Evolutionary conservation across 106 monocot genomes (phyloP), one percentile per base, ranked within the genome.

Genomic region (Acanthochlamys bracteata): DNA sequence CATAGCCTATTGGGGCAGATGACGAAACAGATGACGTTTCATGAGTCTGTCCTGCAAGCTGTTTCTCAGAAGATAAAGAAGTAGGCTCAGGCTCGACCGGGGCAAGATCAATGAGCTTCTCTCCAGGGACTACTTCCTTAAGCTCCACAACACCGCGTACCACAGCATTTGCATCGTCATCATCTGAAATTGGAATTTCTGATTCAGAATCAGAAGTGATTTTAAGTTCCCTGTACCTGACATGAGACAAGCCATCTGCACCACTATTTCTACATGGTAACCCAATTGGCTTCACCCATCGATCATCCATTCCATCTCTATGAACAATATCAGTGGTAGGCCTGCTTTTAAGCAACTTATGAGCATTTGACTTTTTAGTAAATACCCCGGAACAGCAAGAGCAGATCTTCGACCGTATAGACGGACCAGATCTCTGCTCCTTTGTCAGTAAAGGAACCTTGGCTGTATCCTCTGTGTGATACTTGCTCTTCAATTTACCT

Each of bases 151-250:
- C 42, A 25, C 51, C 25, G 55, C 42, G 51, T 39, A 21, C 15
- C 20, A 46, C 26, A 54, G 55, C 25, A 42, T 42, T 25, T 55
- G 57, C 57, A 20, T 75, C 67, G 49, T 77, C 83, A 41, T 82
- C 72, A 59, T 71, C 75, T 39, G 61, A 65, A 14, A 64, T 26
- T 27, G 65, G 66, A 55, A 73, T 25, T 33, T 88, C 88, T 45
- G 72, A 72, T 41, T 83, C 88, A 10, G 77, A 65, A 39, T 83
- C 83, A 10, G 80, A 74, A 10, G 75, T 51, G 62, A 69, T 54
- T 55, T 73, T 80, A 3, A 83, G 59, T 58, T 77, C 76, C 25
- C 64, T 71, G 56, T 80, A 78, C 21, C 66, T 69, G 20, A 75
- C 53, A 60, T 71, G 67, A 61, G 79, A 51, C 21, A 79, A 17